Percentiles rank a stretch among this genome's conserved stretches.
Conservation (phyloP, 768 basidiomycete genomes). For the Hericium coralloides region DNA sequence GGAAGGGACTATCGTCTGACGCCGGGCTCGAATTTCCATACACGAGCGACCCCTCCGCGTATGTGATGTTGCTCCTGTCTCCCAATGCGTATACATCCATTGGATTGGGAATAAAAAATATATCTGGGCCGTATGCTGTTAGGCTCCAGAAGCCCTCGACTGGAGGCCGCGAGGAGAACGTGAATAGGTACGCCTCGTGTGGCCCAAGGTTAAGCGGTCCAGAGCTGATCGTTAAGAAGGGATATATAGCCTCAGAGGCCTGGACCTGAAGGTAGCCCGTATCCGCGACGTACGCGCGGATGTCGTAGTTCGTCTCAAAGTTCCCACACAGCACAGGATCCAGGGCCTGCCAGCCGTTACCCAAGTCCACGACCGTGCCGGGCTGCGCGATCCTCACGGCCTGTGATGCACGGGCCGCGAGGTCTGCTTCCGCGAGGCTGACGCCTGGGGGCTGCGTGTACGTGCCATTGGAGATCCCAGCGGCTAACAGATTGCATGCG, state of each 20-base stretch:
- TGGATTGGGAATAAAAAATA: background rate
- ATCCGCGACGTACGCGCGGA: background rate
- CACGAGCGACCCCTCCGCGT: background rate
- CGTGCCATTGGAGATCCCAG: background rate
- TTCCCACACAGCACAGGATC: background rate
- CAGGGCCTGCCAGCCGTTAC: background rate
- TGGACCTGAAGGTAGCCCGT: background rate
- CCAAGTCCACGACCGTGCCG: background rate
- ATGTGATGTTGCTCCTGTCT: background rate
- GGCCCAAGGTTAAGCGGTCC: background rate
- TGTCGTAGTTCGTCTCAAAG: background rate
- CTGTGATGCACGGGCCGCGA: background rate
- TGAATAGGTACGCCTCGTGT: background rate
- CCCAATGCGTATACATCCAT: background rate
- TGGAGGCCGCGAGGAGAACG: background rate
- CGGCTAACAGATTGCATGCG: background rate
- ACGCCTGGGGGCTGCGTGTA: background rate
- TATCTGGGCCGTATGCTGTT: background rate
- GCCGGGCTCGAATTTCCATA: background rate
- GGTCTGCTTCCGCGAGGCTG: background rate
- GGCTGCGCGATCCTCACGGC: background rate
- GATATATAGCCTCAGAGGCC: background rate
- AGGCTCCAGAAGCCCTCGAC: background rate
- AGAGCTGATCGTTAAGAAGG: background rate
- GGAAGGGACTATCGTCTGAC: background rate